These are phyloP conservation scores for Acer saccharum DNA, from an alignment of 345 rosid species.

Conservation along the genomic window DNA sequence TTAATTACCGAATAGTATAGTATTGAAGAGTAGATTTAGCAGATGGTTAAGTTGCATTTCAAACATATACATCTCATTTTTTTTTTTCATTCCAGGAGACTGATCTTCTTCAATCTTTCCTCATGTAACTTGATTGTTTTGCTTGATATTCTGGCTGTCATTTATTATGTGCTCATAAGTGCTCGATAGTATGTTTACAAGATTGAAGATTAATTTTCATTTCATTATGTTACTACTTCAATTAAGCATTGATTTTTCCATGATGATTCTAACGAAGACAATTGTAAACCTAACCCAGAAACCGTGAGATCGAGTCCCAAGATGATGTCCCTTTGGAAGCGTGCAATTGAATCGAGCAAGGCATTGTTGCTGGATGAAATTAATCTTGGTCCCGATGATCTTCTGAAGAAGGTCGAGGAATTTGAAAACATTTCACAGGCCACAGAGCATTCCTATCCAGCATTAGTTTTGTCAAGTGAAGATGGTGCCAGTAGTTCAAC, in stretches of 20 bases:
- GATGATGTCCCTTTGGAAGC: conserved; percentile 78
- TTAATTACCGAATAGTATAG: neutral
- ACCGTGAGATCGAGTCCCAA: conserved; percentile 64
- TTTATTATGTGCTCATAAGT: neutral
- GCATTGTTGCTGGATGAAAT: conserved; percentile 63
- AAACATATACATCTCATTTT: neutral
- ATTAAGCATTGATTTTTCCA: conserved; percentile 6
- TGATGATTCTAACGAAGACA: conserved; percentile 3
- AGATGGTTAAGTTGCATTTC: neutral
- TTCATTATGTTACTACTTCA: neutral
- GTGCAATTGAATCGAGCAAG: conserved; percentile 67
- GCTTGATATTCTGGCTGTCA: neutral
- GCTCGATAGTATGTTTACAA: conserved; percentile 1
- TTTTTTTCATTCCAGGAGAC: neutral
- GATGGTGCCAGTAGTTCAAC: conserved; percentile 22
- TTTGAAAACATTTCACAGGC: conserved; percentile 66
- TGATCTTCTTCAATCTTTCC: neutral
- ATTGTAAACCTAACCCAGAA: conserved; percentile 22
- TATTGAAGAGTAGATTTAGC: neutral
- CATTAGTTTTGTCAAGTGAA: conserved; percentile 50
- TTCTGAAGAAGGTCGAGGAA: conserved; percentile 75
- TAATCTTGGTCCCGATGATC: conserved; percentile 61
- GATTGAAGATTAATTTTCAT: neutral
- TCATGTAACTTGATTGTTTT: neutral
- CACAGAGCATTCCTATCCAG: conserved; percentile 77